phyloP scores from a whole-genome alignment of 225 moss, liverwort and hornwort species.

The Pseudoscleropodium purum region DNA sequence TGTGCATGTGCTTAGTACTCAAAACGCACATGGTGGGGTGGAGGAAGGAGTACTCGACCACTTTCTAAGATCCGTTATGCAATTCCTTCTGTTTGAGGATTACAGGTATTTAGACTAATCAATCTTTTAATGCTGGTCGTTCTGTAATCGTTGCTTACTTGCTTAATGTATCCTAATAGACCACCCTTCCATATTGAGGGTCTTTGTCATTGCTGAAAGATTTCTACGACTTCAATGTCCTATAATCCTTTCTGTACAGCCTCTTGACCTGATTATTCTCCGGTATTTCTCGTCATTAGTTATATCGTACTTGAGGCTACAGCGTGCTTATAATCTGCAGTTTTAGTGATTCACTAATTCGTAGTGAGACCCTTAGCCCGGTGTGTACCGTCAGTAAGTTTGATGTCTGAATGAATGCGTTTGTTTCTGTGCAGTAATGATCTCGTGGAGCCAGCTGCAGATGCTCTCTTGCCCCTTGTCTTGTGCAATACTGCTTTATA shows the following conservation, averaged over 20 bases:
- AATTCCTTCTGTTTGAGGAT: constrained; percentile 94
- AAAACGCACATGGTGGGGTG: constrained; percentile 53
- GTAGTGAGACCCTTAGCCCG: not conserved
- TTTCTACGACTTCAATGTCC: not conserved
- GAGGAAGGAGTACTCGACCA: constrained; percentile 92
- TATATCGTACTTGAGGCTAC: not conserved
- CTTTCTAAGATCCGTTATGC: constrained; percentile 90
- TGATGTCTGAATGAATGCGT: constrained; percentile 36
- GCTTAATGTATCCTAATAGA: not conserved
- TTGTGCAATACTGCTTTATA: constrained; percentile 86
- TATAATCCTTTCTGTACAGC: not conserved
- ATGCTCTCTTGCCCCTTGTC: constrained; percentile 85
- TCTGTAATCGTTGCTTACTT: not conserved
- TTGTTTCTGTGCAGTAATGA: constrained; percentile 67
- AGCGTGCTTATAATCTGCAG: not conserved
- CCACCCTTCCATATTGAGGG: not conserved
- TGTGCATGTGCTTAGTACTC: constrained; percentile 56
- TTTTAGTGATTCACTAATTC: not conserved
- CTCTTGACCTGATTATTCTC: not conserved
- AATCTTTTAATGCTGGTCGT: not conserved
- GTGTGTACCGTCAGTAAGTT: not conserved
- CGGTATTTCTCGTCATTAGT: not conserved
- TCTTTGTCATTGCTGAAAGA: not conserved
- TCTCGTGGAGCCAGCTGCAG: constrained; percentile 96
- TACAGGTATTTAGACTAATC: constrained; percentile 52